A percentile compares a stretch with the other conserved stretches of the same genome.
Conservation (phyloP, 768 basidiomycete genomes). For the Boletus rubroflammeus region DNA sequence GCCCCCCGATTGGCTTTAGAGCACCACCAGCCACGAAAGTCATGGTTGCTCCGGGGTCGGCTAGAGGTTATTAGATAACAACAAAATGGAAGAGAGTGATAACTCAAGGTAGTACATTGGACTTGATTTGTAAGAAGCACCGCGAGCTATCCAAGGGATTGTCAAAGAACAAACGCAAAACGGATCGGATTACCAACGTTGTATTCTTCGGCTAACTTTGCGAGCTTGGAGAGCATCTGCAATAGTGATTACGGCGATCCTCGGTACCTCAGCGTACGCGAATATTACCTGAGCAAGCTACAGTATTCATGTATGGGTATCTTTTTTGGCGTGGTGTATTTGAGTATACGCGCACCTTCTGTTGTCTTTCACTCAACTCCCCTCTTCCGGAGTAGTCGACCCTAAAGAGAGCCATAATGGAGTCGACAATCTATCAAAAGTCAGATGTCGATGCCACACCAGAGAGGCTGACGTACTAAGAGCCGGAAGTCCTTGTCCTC, state of each 20-base stretch:
- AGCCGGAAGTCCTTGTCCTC: conserved; percentile 84
- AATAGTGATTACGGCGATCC: not conserved
- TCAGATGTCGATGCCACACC: conserved; percentile 4
- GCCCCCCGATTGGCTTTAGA: conserved; percentile 87
- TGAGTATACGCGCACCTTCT: conserved; percentile 52
- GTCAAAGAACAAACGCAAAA: not conserved
- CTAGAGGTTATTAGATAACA: conserved; percentile 36
- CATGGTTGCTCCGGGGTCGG: conserved; percentile 94
- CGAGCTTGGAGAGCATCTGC: conserved; percentile 87
- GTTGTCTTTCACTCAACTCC: conserved; percentile 90
- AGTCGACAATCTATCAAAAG: conserved; percentile 75
- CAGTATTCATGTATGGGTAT: conserved; percentile 8
- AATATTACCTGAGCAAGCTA: conserved; percentile 76
- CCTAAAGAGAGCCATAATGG: conserved; percentile 95
- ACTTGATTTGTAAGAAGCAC: conserved; percentile 93
- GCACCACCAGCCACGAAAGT: conserved; percentile 94
- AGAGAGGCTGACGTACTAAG: conserved; percentile 42
- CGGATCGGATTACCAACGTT: conserved; percentile 47
- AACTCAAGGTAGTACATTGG: conserved; percentile 50
- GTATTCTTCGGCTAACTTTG: conserved; percentile 89
- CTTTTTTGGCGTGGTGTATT: not conserved
- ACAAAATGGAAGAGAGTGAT: not conserved
- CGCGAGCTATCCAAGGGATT: conserved; percentile 51
- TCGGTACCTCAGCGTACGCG: not conserved
- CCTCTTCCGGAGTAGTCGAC: conserved; percentile 93